Base-by-base conservation (phyloP, 2,329 filamentous ascomycete species). In the Cucurbitaria berberidis region DNA sequence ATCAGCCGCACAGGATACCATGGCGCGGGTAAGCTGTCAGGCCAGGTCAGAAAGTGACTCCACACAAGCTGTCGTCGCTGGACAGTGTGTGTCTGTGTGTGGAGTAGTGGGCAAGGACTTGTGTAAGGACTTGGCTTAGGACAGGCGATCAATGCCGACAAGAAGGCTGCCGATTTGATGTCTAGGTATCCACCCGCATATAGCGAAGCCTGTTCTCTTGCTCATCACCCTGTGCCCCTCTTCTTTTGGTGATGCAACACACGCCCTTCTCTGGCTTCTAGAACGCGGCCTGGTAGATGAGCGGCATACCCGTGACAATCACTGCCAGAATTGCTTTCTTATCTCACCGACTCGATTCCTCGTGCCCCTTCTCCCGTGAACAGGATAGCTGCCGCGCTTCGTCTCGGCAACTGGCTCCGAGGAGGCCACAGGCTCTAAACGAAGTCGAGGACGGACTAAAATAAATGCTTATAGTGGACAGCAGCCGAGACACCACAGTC, bases 251-350 rank as follows among this genome's bases (percentile, higher is more conserved):
- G 61, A 65, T 67, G 60, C 63, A 61, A 61, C 10, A 48, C 51
- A 50, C 53, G 53, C 41, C 24, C 24, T 11, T 46, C 38, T 21
- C 19, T 50, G 53, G 43, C 55, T 53, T 57, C 53, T 55, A 57
- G 62, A 58, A 54, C 60, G 48, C 55, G 45, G 56, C 27, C 42
- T 41, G 40, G 52, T 60, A 62, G 59, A 57, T 62, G 52, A 65
- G 56, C 55, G 57, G 40, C 52, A 27, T 57, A 55, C 58, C 63
- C 67, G 68, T 70, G 68, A 72, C 68, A 63, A 62, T 58, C 59
- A 52, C 57, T 63, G 48, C 59, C 61, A 53, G 30, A 51, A 48
- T 45, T 41, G 47, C 58, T 35, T 51, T 59, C 59, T 62, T 51
- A 57, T 62, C 64, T 54, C 45, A 55, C 51, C 46, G 48, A 53